Evolutionary conservation across 148 eudicot species (phyloP).

Genomic region (Nepenthes mirabilis): DNA sequence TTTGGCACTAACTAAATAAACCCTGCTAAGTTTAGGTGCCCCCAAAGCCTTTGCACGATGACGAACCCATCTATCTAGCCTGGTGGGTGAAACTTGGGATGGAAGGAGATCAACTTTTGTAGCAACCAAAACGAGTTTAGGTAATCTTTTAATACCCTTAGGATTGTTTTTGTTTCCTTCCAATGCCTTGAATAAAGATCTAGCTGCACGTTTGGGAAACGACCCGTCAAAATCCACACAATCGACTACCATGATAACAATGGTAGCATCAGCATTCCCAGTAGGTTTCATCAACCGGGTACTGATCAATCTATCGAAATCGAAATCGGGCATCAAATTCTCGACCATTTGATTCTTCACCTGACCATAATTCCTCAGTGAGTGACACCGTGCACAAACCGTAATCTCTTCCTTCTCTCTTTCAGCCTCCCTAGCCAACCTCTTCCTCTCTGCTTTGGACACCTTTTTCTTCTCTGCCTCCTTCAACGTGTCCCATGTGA

Average conservation of each 20-base stretch:
- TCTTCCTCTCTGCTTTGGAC: conserved; percentile 75
- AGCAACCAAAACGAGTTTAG: conserved; percentile 81
- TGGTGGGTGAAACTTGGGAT: conserved; percentile 77
- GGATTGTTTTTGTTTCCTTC: conserved; percentile 38
- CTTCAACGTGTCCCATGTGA: conserved; percentile 48
- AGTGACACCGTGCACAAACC: conserved; percentile 95
- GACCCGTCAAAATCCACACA: conserved; percentile 97
- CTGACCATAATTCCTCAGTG: conserved; percentile 82
- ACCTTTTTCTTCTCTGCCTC: conserved; percentile 35
- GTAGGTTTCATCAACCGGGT: conserved; percentile 78
- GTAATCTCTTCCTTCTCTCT: conserved; percentile 62
- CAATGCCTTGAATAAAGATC: conserved; percentile 75
- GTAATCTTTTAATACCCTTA: conserved; percentile 55
- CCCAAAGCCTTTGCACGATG: conserved; percentile 80
- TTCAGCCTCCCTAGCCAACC: conserved; percentile 49
- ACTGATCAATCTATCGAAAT: conserved; percentile 73
- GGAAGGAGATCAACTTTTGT: conserved; percentile 94
- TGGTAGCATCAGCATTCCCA: conserved; percentile 60
- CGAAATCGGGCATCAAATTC: conserved; percentile 93
- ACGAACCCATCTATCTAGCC: conserved; percentile 92
- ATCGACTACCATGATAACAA: conserved; percentile 94
- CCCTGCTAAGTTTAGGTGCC: conserved; percentile 82
- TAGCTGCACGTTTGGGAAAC: conserved; percentile 79
- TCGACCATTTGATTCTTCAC: conserved; percentile 80
- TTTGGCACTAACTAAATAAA: conserved; percentile 70